Base-by-base conservation (phyloP, 805 yeast species). In the Suhomyces faveliae region DNA sequence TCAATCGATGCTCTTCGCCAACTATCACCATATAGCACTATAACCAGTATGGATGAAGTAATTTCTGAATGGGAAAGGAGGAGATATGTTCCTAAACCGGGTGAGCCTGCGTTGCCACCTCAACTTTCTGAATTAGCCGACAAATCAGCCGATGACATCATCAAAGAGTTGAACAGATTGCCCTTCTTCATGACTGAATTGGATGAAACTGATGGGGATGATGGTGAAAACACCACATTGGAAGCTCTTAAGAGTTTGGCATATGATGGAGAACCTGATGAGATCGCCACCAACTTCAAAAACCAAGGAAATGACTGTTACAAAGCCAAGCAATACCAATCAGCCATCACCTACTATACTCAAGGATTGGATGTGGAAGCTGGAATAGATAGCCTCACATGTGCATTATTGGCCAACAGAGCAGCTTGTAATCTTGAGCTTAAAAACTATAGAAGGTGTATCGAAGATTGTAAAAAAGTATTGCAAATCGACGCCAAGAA, bases 161-260 rank as follows among this genome's bases (percentile, higher is more conserved):
- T 88, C 70, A 70, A 73, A 13, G 96, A 89, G 55, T 70, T 94
- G 59, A 89, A 89, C 62, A 77, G 87, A 58, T 70, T 89, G 63
- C 99, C 99, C 7, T 87, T 94, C 57, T 94, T 94, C 73, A 94
- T 94, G 99, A 90, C 90, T 12, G 78, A 85, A 56, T 68, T 89
- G 13, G 95, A 87, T 58, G 87, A 81, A 24, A 79, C 83, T 2
- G 89, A 87, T 55, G 90, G 87, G 12, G 84, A 78, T 4, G 89
- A 87, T 40, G 92, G 90, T 25, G 85, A 83, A 39, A 88, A 87
- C 59, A 61, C 74, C 4, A 84, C 81, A 44, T 68, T 94, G 13
- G 98, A 92, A 61, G 99, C 99, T 0, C 74, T 94, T 48, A 85
- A 85, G 61, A 92, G 96, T 4, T 72, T 94, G 56, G 96, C 95